These are phyloP conservation scores for Lactarius sanguifluus DNA, from an alignment of 768 basidiomycete species.

Conservation along the genomic window DNA sequence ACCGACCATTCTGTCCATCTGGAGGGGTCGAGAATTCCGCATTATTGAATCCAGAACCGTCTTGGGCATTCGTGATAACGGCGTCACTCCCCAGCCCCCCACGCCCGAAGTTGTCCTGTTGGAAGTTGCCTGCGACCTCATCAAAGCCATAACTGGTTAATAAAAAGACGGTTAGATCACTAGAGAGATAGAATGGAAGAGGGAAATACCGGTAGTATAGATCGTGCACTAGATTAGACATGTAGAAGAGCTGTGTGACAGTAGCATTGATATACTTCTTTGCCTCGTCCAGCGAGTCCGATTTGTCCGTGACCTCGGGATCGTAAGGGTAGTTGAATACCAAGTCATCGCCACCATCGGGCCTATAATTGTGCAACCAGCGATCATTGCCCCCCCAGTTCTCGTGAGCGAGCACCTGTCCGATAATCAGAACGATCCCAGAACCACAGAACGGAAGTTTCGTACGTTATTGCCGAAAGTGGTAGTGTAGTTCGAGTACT, in stretches of 20 bases:
- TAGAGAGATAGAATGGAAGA: not conserved
- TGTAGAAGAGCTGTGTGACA: constrained; percentile 88
- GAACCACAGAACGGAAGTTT: constrained; percentile 24
- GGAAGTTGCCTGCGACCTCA: constrained; percentile 93
- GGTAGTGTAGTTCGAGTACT: constrained; percentile 60
- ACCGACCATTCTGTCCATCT: constrained; percentile 82
- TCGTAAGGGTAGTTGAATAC: constrained; percentile 74
- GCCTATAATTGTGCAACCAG: constrained; percentile 77
- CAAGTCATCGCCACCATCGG: constrained; percentile 56
- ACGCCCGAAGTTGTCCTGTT: constrained; percentile 92
- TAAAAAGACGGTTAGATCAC: constrained; percentile 17
- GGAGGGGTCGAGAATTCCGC: constrained; percentile 90
- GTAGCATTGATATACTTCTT: constrained; percentile 84
- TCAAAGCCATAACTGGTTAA: constrained; percentile 79
- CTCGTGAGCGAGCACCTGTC: constrained; percentile 86
- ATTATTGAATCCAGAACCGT: constrained; percentile 90
- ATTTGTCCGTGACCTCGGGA: constrained; percentile 55
- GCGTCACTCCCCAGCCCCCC: constrained; percentile 87
- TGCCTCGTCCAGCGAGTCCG: constrained; percentile 67
- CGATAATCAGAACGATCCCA: constrained; percentile 1
- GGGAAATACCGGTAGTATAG: constrained; percentile 62
- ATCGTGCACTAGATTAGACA: constrained; percentile 77
- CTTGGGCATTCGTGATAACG: constrained; percentile 93
- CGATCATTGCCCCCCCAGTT: constrained; percentile 72
- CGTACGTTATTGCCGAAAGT: constrained; percentile 84